Base-by-base conservation (phyloP, 768 basidiomycete genomes). In the Gelatoporia subvermispora region DNA sequence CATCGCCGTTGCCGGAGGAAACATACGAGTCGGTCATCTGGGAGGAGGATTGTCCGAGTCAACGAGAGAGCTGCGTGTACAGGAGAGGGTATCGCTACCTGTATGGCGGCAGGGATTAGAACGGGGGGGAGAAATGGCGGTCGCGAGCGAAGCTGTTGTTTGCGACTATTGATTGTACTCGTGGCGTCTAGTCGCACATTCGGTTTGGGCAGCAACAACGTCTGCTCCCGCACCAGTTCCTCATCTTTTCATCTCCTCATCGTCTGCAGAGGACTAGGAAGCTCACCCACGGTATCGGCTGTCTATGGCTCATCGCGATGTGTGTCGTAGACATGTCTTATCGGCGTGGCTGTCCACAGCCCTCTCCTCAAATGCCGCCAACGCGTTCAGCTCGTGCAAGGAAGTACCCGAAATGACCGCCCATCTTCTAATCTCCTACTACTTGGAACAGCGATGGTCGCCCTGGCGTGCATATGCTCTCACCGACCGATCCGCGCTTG, bases 1-100 rank as follows among this genome's bases (percentile, higher is more conserved):
- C 68, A 66, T 84, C 79, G 65, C 82, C 81, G 60, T 78, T 78
- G 64, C 77, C 79, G 60, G 79, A 78, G 53, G 84, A 86, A 60
- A 73, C 61, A 70, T 84, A 89, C 36, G 84, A 84, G 68, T 88
- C 85, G 51, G 87, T 65, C 88, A 90, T 90, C 77, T 81, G 60
- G 41, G 52, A 43, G 13, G 43, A 43, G 41, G 48, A 17, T 44
- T 36, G 51, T 40, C 37, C 60, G 59, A 55, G 54, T 58, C 47
- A 42, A 50, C 41, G 40, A 47, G 52, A 45, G 55, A 47, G 41
- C 36, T n/a, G 22, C 43, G 40, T n/a, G 41, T 16, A 37, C 41
- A 51, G 36, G 43, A 25, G 37, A 42, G 45, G 56, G 40, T 46
- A 70, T 67, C 70, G 70, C 70, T 67, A 69, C 63, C 67, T 72